phyloP scores from a whole-genome alignment of 805 yeast genomes.

The Brettanomyces bruxellensis region DNA sequence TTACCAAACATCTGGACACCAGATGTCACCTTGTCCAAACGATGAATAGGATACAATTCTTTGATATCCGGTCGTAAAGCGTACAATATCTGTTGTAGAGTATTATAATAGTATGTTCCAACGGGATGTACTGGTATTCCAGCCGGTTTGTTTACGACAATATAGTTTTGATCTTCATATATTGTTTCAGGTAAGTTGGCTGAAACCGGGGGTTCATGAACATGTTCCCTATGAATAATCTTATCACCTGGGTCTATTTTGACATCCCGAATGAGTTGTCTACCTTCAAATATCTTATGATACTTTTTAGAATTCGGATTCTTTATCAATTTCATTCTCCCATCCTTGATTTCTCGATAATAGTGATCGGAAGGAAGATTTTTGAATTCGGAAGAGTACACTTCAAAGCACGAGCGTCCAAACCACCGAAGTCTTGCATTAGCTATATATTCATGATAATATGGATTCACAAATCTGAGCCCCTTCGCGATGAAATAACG shows the following conservation, averaged over 20 bases:
- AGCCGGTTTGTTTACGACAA: conserved; percentile 42
- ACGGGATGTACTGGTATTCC: conserved; percentile 51
- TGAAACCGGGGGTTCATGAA: conserved; percentile 37
- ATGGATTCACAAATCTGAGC: conserved; percentile 10
- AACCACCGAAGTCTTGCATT: conserved; percentile 9
- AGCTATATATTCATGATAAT: conserved; percentile 8
- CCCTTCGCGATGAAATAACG: conserved; percentile 5
- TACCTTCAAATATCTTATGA: background rate
- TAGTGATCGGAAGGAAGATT: conserved; percentile 4
- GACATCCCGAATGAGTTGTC: conserved; percentile 3
- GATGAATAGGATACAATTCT: conserved; percentile 29
- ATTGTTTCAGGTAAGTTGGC: conserved; percentile 17
- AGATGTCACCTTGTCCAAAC: conserved; percentile 42
- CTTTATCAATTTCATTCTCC: conserved; percentile 8
- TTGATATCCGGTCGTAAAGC: background rate
- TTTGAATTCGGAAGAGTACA: conserved; percentile 9
- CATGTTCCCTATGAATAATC: conserved; percentile 27
- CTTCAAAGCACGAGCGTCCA: conserved; percentile 9
- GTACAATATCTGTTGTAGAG: conserved; percentile 33
- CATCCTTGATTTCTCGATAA: conserved; percentile 6
- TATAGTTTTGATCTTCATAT: conserved; percentile 26
- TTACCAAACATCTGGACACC: conserved; percentile 39
- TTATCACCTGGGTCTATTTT: conserved; percentile 12
- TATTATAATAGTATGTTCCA: conserved; percentile 33
- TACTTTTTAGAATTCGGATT: conserved; percentile 1